Conservation (phyloP, 2,329 filamentous ascomycete genomes). For the Aspergillus carbonarius region DNA sequence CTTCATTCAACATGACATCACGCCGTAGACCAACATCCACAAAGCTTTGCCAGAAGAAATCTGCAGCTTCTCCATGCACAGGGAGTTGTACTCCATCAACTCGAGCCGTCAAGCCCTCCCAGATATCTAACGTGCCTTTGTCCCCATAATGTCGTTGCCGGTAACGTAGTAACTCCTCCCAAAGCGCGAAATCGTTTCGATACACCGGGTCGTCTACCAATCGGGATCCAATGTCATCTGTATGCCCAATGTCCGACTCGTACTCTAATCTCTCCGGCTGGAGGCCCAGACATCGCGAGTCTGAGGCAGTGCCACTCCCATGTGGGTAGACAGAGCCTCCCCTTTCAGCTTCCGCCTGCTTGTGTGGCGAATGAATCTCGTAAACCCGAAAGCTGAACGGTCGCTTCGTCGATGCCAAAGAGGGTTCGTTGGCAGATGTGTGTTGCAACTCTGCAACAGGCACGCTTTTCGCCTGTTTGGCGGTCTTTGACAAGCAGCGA, state of each 20-base stretch:
- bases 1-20: conserved; percentile 32
- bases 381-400: conserved; percentile 20
- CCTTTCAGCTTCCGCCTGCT: conserved; percentile 1
- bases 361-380: conserved; percentile 26
- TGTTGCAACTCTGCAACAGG: conserved; percentile 9
- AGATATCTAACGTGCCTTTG: conserved; percentile 43
- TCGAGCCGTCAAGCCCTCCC: conserved; percentile 37
- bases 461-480: conserved; percentile 7
- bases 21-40: conserved; percentile 37
- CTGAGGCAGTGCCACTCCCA: not conserved
- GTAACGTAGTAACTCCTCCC: conserved; percentile 46
- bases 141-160: conserved; percentile 45
- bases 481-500: conserved; percentile 27
- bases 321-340: not conserved
- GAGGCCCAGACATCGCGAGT: conserved; percentile 22
- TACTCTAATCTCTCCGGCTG: conserved; percentile 39
- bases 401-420: conserved; percentile 6
- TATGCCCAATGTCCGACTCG: conserved; percentile 44
- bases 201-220: conserved; percentile 37
- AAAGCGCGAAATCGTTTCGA: conserved; percentile 41
- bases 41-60: conserved; percentile 45
- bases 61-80: conserved; percentile 35
- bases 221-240: conserved; percentile 34
- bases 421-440: conserved; percentile 1
- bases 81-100: conserved; percentile 35